Conservation (phyloP, 2,329 filamentous ascomycete species). For the Nothopassalora personata region DNA sequence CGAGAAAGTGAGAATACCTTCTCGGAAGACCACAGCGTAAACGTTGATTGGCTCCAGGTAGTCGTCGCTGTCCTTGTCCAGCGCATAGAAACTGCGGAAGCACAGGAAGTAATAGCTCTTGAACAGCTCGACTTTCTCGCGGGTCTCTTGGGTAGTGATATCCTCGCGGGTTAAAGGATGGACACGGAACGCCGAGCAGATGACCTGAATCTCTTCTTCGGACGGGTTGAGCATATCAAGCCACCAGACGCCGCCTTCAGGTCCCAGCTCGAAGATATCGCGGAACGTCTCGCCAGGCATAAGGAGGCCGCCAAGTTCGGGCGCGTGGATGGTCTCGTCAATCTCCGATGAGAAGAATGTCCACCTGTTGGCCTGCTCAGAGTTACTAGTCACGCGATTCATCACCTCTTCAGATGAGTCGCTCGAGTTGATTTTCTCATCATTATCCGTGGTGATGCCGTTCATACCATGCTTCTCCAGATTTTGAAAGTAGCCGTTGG, state of each 20-base stretch:
- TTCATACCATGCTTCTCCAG: conserved; percentile 21
- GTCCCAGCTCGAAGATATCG: conserved; percentile 71
- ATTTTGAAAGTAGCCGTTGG: conserved; percentile 20
- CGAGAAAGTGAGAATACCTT: conserved; percentile 91
- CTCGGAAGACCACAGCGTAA: conserved; percentile 93
- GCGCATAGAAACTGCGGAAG: conserved; percentile 86
- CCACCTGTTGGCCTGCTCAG: conserved; percentile 63
- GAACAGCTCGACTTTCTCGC: conserved; percentile 98
- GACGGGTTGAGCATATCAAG: conserved; percentile 87
- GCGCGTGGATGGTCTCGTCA: conserved; percentile 87
- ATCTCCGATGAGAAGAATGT: conserved; percentile 96
- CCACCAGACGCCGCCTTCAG: conserved; percentile 91
- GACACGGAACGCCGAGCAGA: conserved; percentile 91
- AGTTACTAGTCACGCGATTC: conserved; percentile 21
- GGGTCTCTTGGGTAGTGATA: conserved; percentile 89
- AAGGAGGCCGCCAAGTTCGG: conserved; percentile 80
- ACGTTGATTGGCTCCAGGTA: conserved; percentile 94
- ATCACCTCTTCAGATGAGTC: conserved; percentile 26
- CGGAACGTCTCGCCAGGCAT: conserved; percentile 85
- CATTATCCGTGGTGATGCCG: conserved; percentile 10
- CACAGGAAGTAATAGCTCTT: conserved; percentile 97
- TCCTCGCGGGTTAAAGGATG: conserved; percentile 95
- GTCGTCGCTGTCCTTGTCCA: conserved; percentile 70
- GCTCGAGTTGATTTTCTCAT: conserved; percentile 42
- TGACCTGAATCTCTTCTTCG: conserved; percentile 77